These are phyloP conservation scores for Beauveria varroae DNA, from an alignment of 2,329 filamentous ascomycete genomes.

Conservation along the genomic window DNA sequence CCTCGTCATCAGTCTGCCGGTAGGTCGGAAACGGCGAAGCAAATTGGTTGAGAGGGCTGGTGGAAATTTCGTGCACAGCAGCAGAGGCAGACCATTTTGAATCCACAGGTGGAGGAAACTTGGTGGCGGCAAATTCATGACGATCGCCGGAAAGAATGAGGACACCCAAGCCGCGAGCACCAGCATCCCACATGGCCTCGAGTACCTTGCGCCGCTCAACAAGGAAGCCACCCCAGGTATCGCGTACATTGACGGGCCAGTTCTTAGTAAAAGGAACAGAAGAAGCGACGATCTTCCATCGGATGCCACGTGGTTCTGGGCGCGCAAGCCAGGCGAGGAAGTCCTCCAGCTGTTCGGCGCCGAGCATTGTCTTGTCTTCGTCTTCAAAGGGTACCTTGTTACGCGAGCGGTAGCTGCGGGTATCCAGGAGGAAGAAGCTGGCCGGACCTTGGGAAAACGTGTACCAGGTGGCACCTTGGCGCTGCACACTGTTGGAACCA, in stretches of 20 bases:
- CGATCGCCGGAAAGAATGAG: slow-evolving; percentile 83
- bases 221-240: slow-evolving; percentile 93
- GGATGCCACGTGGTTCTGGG: slow-evolving; percentile 67
- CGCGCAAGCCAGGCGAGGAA: slow-evolving; percentile 68
- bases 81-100: slow-evolving; percentile 56
- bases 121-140: slow-evolving; percentile 94
- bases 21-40: slow-evolving; percentile 83
- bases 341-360: slow-evolving; percentile 67
- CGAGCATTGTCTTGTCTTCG: slow-evolving; percentile 78
- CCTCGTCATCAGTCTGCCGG: slow-evolving; percentile 69
- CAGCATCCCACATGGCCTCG: slow-evolving; percentile 86
- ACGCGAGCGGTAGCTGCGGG: slow-evolving; percentile 74
- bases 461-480: slow-evolving; percentile 68
- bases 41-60: slow-evolving; percentile 88
- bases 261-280: slow-evolving; percentile 97
- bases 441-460: slow-evolving; percentile 84
- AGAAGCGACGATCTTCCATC: slow-evolving; percentile 89
- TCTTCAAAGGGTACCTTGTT: slow-evolving; percentile 52
- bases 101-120: slow-evolving; percentile 55
- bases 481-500: slow-evolving; percentile 28
- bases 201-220: slow-evolving; percentile 71
- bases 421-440: slow-evolving; percentile 92
- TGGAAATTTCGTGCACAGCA: slow-evolving; percentile 83
- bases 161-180: slow-evolving; percentile 67
- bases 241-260: slow-evolving; percentile 79